Base-by-base conservation (phyloP, 192 early-diverging fungal genomes). In the Chytriomyces confervae region DNA sequence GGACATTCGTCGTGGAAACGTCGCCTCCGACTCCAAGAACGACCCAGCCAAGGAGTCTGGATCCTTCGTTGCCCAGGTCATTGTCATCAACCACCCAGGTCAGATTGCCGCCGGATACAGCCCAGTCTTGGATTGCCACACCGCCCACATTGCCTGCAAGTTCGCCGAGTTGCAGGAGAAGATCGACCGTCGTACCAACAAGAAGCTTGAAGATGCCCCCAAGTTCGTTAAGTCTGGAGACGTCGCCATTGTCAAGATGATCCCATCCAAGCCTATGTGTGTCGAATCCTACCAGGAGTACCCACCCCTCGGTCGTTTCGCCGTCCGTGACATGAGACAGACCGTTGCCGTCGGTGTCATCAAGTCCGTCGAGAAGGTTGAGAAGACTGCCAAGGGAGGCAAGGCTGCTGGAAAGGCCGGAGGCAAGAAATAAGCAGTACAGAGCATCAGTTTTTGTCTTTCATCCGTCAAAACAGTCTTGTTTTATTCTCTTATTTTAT, bases 321-420 rank as follows among this genome's bases (percentile, higher is more conserved):
- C 95, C 80, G 93, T 97, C 85, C 94, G 96, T 92, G 96, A 97
- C 80, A 95, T 96, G 95, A 89, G 96, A 87, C 95, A 95, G 85
- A 97, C 96, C 84, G 95, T 97, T 77, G 95, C 95, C 78, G 94
- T 97, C 83, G 95, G 95, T 90, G 93, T 97, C 88, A 94, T 97
- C 87, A 97, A 97, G 93, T 24, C 83, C 75, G 94, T 96, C 72
- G 89, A 92, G 81, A 95, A 95, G 74, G 64, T 76, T 8, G 74
- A 76, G 63, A 76, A 76, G 74, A 50, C 74, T 36, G 69, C 18
- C 23, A 76, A 76, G 74, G 74, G 74, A 24, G 74, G 46, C 18
- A 76, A 76, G 74, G 74, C 50, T 62, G 74, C 74, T 50, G 74
- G 74, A 46, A 76, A 76, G 64, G 74, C 74, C 46, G 74, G 63